Conservation (phyloP, 176 grass and related monocot genomes). For the Musa beccarii region DNA sequence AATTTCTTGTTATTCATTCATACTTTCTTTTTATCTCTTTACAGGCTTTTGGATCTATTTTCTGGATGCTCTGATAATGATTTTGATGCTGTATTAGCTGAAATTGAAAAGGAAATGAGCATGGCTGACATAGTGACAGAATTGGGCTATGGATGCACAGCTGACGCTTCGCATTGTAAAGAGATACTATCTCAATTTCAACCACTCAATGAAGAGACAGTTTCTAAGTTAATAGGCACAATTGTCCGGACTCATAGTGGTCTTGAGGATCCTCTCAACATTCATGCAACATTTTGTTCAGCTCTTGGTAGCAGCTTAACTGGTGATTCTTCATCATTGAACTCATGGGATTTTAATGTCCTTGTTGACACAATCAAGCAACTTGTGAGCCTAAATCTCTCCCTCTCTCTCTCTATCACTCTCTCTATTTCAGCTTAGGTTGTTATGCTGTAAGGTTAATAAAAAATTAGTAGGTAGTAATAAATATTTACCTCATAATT, state of each 20-base stretch:
- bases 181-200: conserved; percentile 60
- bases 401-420: conserved; percentile 10
- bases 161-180: conserved; percentile 53
- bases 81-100: conserved; percentile 53
- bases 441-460: no score
- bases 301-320: conserved; percentile 48
- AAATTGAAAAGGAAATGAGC: conserved; percentile 72
- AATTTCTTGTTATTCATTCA: not conserved
- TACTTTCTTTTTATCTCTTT: conserved; percentile 13
- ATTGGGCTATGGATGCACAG: conserved; percentile 59
- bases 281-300: conserved; percentile 58
- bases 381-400: conserved; percentile 51
- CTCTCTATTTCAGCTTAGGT: not conserved
- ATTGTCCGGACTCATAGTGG: conserved; percentile 38
- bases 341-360: conserved; percentile 70
- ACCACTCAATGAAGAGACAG: conserved; percentile 55
- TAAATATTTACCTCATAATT: not conserved
- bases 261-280: conserved; percentile 47
- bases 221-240: conserved; percentile 73
- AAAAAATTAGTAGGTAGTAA: not conserved
- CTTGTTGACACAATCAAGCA: conserved; percentile 84
- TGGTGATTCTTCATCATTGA: conserved; percentile 38
- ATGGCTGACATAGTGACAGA: conserved; percentile 53
- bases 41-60: conserved; percentile 45
- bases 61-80: conserved; percentile 32